Evolutionary conservation across 2,329 filamentous ascomycete species (phyloP).

Genomic region (Curvularia spicifera): DNA sequence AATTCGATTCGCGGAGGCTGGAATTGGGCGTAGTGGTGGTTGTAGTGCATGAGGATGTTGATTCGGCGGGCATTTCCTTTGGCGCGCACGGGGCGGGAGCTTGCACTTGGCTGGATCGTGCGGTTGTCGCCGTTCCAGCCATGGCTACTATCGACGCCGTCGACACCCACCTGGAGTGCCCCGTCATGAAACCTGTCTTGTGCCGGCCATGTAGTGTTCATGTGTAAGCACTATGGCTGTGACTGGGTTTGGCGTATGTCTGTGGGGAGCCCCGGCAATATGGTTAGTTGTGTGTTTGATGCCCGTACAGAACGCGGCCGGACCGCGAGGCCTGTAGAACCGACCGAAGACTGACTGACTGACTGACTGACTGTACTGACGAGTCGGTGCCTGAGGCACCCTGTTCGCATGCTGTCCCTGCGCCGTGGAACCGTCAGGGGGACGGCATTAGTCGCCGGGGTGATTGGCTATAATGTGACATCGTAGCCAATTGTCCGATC

Average conservation of each 20-base stretch:
- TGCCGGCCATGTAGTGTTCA: background rate
- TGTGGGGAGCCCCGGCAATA: no score
- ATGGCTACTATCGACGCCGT: background rate
- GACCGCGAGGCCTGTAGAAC: background rate
- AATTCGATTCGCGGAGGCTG: slow-evolving; percentile 44
- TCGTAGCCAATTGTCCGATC: slow-evolving; percentile 22
- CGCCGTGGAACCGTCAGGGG: slow-evolving; percentile 28
- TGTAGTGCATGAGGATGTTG: slow-evolving; percentile 30
- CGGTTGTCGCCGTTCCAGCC: slow-evolving; percentile 34
- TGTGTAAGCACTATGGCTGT: background rate
- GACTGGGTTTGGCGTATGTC: background rate
- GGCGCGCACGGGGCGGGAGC: slow-evolving; percentile 41
- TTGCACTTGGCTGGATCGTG: slow-evolving; percentile 25
- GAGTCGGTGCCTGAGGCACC: slow-evolving; percentile 23
- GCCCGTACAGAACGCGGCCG: slow-evolving; percentile 1
- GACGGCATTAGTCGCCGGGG: slow-evolving; percentile 19
- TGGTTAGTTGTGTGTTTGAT: background rate
- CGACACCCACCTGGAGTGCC: slow-evolving; percentile 20
- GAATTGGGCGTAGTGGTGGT: slow-evolving; percentile 38
- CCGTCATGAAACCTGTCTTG: slow-evolving; percentile 36
- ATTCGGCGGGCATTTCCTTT: slow-evolving; percentile 38
- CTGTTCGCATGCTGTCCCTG: slow-evolving; percentile 33
- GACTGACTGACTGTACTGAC: background rate
- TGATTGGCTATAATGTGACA: slow-evolving; percentile 24
- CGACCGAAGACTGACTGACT: background rate